Evolutionary conservation across 1,139 yeast species (phyloP), one percentile per base, ranked within the genome.

Genomic region (Candida tetrigidarum): DNA sequence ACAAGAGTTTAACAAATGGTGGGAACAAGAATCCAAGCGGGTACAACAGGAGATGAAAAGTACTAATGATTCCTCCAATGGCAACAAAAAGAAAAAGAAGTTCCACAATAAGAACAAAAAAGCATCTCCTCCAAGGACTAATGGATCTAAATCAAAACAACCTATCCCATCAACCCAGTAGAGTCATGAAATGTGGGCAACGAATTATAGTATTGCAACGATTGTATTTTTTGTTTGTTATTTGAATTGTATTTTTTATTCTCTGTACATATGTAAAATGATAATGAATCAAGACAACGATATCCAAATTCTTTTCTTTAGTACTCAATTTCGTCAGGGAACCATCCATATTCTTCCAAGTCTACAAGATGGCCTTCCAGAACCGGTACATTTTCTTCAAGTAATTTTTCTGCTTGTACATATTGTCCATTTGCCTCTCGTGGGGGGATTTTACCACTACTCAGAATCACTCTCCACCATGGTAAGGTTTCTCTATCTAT

Each of bases 1-100:
- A 55, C 89, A 86, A 57, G 90, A 84, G 57, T 88, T 88, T 66
- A 87, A 83, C 15, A 73, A 67, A 50, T 88, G 96, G 96, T 88
- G 95, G 92, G 85, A 78, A 40, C 82, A 80, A 52, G 96, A 88
- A 57, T 73, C 86, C 32, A 69, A 69, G 16, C 67, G 78, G 40
- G 86, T 83, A 7, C 91, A 85, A 58, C 62, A 59, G 42, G 78
- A 71, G 53, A 64, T 76, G 69, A 50, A 41, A 20, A 4, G 25
- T 14, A 10, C 32, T 28, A 12, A 25, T n/a, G 12, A n/a, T 7
- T 25, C 5, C 5, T 10, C 28, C 5, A 20, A 27, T 22, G 25
- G 12, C 23, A 29, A 4, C 15, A 22, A 19, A 22, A 34, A 44
- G 40, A 36, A 44, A 20, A 40, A 29, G 35, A 33, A 39, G 32